phyloP scores from a whole-genome alignment of 2,329 filamentous ascomycete genomes.

The Colletotrichum noveboracense region DNA sequence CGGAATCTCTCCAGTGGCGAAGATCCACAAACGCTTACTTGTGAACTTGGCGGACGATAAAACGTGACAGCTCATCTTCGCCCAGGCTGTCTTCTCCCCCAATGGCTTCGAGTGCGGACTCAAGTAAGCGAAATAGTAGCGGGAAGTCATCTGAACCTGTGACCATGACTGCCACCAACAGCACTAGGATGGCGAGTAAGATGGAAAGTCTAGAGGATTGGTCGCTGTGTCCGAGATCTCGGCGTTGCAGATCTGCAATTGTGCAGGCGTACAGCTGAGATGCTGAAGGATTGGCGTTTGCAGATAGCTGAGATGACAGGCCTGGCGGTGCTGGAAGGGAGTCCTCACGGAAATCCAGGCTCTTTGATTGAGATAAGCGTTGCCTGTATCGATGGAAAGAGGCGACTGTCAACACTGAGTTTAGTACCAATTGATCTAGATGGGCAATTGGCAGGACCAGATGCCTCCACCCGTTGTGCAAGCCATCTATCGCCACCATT shows the following conservation, averaged over 20 bases:
- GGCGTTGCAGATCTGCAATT: background rate
- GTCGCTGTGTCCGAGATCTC: background rate
- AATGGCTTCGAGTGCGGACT: conserved; percentile 29
- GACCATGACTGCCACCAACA: conserved; percentile 28
- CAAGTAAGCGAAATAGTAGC: conserved; percentile 25
- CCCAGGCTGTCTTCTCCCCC: conserved; percentile 26
- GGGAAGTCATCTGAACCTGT: conserved; percentile 31
- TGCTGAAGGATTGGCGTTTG: background rate
- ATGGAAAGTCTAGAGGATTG: conserved; percentile 5
- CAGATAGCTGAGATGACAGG: background rate
- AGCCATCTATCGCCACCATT: conserved; percentile 27
- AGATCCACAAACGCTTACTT: background rate
- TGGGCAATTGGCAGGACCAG: conserved; percentile 25
- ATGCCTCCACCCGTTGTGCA: conserved; percentile 26
- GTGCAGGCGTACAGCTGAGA: background rate
- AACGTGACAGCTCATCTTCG: background rate
- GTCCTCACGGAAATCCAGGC: background rate
- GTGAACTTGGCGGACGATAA: background rate
- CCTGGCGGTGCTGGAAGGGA: background rate
- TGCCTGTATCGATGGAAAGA: background rate
- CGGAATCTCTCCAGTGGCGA: background rate
- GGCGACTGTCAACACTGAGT: conserved; percentile 14
- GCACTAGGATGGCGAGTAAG: conserved; percentile 23
- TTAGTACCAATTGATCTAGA: conserved; percentile 13
- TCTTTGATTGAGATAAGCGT: background rate